phyloP scores from a whole-genome alignment of 1,284 basidiomycete species.

The Rhodotorula glutinis region DNA sequence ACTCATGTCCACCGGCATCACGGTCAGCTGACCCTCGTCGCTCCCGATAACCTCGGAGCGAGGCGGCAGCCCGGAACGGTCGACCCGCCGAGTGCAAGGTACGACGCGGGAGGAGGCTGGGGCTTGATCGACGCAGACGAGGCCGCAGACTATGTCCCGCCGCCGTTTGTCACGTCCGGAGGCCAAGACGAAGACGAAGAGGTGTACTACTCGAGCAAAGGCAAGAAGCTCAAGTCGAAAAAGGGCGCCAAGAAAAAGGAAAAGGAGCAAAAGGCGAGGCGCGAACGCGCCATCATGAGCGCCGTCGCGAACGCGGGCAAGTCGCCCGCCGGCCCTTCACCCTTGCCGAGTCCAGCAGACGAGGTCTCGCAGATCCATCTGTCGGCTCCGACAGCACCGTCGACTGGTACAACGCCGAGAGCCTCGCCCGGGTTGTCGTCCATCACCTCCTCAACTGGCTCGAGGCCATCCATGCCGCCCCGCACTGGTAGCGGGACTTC shows the following conservation, averaged over 20 bases:
- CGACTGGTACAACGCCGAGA: neutral
- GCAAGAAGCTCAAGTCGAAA: slow-evolving; percentile 20
- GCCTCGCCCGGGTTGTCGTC: neutral
- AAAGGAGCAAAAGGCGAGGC: slow-evolving; percentile 8
- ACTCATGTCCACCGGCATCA: slow-evolving; percentile 35
- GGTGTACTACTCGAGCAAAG: neutral
- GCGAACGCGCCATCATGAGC: slow-evolving; percentile 9
- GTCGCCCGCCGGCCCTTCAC: neutral
- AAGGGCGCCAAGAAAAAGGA: slow-evolving; percentile 14
- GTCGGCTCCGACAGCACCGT: neutral
- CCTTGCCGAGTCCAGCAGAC: slow-evolving; percentile 2
- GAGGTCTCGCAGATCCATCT: no score
- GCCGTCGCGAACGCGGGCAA: slow-evolving; percentile 36
- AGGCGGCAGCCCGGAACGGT: slow-evolving; percentile 17
- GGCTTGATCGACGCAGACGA: neutral
- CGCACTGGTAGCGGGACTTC: neutral
- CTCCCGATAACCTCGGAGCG: slow-evolving; percentile 33
- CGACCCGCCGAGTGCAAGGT: slow-evolving; percentile 5
- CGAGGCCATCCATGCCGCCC: neutral
- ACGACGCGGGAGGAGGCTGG: slow-evolving; percentile 17
- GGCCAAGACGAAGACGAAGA: no score
- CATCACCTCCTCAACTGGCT: neutral
- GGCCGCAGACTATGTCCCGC: no score
- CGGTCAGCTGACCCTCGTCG: slow-evolving; percentile 34
- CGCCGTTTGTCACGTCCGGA: no score